phyloP scores from a whole-genome alignment of 2,329 filamentous ascomycete species.

The Sporothrix protearum region DNA sequence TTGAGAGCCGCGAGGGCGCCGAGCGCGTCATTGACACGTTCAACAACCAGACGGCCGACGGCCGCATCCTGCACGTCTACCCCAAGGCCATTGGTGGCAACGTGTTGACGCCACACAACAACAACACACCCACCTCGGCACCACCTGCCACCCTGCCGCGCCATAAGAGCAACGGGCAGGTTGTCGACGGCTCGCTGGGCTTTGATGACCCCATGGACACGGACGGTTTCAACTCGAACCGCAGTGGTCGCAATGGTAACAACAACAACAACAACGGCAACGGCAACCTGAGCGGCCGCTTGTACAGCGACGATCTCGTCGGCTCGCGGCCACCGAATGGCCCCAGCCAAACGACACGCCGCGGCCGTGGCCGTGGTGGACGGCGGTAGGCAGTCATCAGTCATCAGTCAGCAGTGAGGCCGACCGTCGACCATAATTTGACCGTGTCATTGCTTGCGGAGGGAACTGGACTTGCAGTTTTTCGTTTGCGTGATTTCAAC shows the following conservation, averaged over 20 bases:
- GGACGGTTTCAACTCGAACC: constrained; percentile 30
- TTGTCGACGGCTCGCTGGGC: constrained; percentile 54
- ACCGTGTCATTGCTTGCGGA: background rate
- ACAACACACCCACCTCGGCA: constrained; percentile 28
- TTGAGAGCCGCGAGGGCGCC: constrained; percentile 67
- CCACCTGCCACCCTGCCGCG: constrained; percentile 34
- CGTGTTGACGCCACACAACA: constrained; percentile 17
- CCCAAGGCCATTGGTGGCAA: constrained; percentile 51
- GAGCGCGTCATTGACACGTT: constrained; percentile 72
- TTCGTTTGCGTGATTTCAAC: background rate
- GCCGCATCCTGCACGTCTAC: constrained; percentile 68
- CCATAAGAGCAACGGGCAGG: constrained; percentile 38
- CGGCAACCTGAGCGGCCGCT: constrained; percentile 32
- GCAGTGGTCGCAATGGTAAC: constrained; percentile 23
- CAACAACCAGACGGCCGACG: constrained; percentile 76
- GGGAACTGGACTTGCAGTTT: background rate
- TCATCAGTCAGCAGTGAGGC: too few species aligned
- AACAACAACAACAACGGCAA: background rate
- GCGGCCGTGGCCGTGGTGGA: constrained; percentile 21
- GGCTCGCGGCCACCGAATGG: constrained; percentile 15
- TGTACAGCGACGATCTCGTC: constrained; percentile 51
- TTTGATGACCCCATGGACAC: constrained; percentile 50
- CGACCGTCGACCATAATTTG: too few species aligned
- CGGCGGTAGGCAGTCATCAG: constrained; percentile 9
- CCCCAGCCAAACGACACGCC: background rate